Evolutionary conservation across 2,329 filamentous ascomycete genomes (phyloP).

Genomic region (Sporothrix brunneoviolacea): DNA sequence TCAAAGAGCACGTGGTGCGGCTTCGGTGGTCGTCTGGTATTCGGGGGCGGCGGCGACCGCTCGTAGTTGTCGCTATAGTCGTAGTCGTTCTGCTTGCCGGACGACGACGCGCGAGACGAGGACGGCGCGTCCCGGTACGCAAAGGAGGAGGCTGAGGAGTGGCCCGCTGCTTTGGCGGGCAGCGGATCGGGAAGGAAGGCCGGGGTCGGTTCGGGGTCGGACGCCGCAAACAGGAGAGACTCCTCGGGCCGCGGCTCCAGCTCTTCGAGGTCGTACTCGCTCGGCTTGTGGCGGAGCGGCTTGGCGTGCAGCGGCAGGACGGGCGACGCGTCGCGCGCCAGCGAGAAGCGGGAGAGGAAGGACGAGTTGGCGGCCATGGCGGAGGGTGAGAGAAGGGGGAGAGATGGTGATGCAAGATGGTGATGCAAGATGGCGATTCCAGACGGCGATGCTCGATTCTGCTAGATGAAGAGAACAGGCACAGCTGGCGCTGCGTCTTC

Average conservation of each 20-base stretch:
- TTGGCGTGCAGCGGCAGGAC: slow-evolving; percentile 24
- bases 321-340: slow-evolving; percentile 20
- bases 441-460: too few relatives aligned
- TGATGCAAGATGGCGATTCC: too few relatives aligned
- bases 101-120: slow-evolving; percentile 10
- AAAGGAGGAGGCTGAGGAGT: slow-evolving; percentile 6
- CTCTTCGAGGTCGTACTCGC: slow-evolving; percentile 29
- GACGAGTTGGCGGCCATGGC: slow-evolving; percentile 19
- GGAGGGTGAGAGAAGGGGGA: neutral
- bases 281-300: slow-evolving; percentile 24
- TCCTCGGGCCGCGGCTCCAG: slow-evolving; percentile 27
- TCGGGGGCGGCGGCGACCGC: neutral
- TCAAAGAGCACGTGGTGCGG: slow-evolving; percentile 33
- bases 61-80: slow-evolving; percentile 12
- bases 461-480: neutral
- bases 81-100: slow-evolving; percentile 10
- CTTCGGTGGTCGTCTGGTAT: neutral
- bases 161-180: neutral
- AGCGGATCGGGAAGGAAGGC: neutral
- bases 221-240: slow-evolving; percentile 17
- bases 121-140: slow-evolving; percentile 9
- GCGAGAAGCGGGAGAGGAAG: slow-evolving; percentile 26
- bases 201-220: slow-evolving; percentile 12
- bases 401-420: neutral
- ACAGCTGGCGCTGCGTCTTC: neutral